These are phyloP conservation scores for Themeda triandra DNA, from an alignment of 176 grass and related monocot species.

Conservation along the genomic window DNA sequence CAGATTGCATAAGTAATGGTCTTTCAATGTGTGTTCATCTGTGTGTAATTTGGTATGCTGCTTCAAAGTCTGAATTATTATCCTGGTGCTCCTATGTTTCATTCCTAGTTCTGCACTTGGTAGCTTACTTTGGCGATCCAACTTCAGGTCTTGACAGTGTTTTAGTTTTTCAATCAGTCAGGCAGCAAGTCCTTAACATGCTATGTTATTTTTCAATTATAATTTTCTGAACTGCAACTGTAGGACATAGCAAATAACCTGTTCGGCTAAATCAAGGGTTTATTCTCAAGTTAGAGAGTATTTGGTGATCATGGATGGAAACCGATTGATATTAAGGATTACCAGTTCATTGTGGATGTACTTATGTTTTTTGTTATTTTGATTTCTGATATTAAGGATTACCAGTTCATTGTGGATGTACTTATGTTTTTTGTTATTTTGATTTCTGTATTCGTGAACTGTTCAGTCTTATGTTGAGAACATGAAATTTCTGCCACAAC, in stretches of 20 bases:
- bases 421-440: constrained; percentile 9
- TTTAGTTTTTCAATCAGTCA: constrained; percentile 3
- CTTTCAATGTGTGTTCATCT: constrained; percentile 6
- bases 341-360: not conserved
- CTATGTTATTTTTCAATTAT: not conserved
- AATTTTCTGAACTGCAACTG: not conserved
- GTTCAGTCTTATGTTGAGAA: constrained; percentile 9
- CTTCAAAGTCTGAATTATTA: not conserved
- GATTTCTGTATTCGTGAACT: not conserved
- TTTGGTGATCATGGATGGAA: constrained; percentile 7
- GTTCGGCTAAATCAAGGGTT: not conserved
- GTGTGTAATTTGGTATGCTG: constrained; percentile 16
- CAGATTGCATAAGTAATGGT: not conserved
- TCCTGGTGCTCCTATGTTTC: not conserved
- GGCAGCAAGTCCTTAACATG: not conserved
- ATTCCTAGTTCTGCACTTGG: constrained; percentile 1
- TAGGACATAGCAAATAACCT: not conserved
- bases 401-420: constrained; percentile 1
- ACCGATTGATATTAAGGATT: not conserved
- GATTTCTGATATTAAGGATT: not conserved
- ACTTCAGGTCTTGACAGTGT: not conserved
- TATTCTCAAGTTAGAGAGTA: not conserved
- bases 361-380: not conserved
- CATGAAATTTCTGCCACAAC: not conserved
- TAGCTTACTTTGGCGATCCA: constrained; percentile 6